Percentiles rank a stretch among this genome's conserved stretches.
Conservation (phyloP, 805 yeast genomes). For the Yarrowia sp. region DNA sequence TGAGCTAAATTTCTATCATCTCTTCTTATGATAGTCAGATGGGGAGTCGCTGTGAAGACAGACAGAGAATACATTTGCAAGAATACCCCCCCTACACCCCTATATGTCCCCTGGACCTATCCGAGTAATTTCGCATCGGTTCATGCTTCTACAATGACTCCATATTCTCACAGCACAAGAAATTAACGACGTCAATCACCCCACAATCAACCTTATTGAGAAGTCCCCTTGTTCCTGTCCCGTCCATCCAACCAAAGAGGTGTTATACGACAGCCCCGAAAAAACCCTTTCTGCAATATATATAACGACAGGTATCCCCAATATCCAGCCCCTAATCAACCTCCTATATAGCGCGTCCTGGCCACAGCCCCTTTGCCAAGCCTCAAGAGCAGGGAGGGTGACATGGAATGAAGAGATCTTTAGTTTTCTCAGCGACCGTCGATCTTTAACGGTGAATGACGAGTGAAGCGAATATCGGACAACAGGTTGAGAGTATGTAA, state of each 20-base stretch:
- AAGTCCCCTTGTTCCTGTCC: not conserved
- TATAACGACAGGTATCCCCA: not conserved
- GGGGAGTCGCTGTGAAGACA: no score
- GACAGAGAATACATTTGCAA: no score
- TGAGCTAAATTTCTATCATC: no score
- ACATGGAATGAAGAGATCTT: not conserved
- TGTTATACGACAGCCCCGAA: not conserved
- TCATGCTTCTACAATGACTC: no score
- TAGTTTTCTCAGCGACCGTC: not conserved
- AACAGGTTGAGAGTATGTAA: no score
- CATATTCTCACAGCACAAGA: no score
- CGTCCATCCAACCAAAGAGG: not conserved
- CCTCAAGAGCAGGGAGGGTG: not conserved
- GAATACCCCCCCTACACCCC: no score
- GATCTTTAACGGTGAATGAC: not conserved
- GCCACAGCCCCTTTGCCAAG: conserved; percentile 11
- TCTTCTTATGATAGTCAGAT: no score
- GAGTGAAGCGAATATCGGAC: not conserved
- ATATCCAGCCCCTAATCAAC: not conserved
- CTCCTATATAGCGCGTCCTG: not conserved
- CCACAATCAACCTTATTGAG: conserved; percentile 15
- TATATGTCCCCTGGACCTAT: no score
- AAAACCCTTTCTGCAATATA: not conserved
- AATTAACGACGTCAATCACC: not conserved
- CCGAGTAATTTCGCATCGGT: no score